phyloP scores from a whole-genome alignment of 805 yeast genomes.

The Schizosaccharomyces osmophilus region DNA sequence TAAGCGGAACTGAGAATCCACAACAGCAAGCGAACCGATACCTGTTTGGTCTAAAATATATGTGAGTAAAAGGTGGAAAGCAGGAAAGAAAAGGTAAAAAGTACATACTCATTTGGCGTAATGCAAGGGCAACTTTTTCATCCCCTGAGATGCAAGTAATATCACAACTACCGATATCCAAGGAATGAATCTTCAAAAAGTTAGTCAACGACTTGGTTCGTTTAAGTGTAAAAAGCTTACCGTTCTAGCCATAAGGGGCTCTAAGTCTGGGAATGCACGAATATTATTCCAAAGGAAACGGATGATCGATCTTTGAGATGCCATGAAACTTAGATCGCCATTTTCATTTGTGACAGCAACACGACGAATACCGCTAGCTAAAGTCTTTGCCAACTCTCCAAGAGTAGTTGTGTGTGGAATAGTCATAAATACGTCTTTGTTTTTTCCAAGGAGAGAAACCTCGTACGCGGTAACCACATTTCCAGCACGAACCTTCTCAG shows the following conservation, averaged over 20 bases:
- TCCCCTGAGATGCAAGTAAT: slow-evolving; percentile 75
- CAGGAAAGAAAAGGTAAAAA: not conserved
- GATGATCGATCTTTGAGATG: slow-evolving; percentile 74
- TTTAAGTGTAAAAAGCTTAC: slow-evolving; percentile 16
- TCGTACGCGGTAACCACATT: slow-evolving; percentile 15
- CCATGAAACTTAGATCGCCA: slow-evolving; percentile 28
- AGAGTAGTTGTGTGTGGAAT: slow-evolving; percentile 37
- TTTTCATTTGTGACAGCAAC: slow-evolving; percentile 5
- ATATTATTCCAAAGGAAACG: slow-evolving; percentile 83
- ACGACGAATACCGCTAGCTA: slow-evolving; percentile 91
- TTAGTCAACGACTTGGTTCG: not conserved
- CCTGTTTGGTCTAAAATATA: slow-evolving; percentile 33
- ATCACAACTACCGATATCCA: slow-evolving; percentile 46
- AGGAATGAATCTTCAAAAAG: slow-evolving; percentile 16
- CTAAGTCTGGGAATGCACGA: slow-evolving; percentile 59
- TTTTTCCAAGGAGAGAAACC: slow-evolving; percentile 61
- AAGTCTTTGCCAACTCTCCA: slow-evolving; percentile 51
- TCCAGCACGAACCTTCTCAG: not conserved
- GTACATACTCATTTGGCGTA: slow-evolving; percentile 37
- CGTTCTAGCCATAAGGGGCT: slow-evolving; percentile 42
- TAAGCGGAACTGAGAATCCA: slow-evolving; percentile 49
- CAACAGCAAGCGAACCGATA: slow-evolving; percentile 78
- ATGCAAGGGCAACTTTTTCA: slow-evolving; percentile 64
- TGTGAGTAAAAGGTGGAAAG: not conserved
- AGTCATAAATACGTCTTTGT: slow-evolving; percentile 61